A percentile compares a stretch with the other conserved stretches of the same genome.
Conservation (phyloP, 192 early-diverging fungal genomes). For the Coemansia sp. region DNA sequence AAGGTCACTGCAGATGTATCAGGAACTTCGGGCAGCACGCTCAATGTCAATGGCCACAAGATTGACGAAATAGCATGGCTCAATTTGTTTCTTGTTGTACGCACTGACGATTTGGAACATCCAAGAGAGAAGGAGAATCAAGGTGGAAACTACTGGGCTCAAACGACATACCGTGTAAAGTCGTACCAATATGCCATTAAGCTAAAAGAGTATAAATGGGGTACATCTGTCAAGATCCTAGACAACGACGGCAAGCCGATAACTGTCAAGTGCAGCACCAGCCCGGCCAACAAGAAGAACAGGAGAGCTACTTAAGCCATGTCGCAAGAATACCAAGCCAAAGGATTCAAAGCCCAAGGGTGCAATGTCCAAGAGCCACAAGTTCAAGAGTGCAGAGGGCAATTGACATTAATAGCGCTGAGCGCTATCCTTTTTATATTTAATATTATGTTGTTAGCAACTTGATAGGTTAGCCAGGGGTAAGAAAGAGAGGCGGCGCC, state of each 20-base stretch:
- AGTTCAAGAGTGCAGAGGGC: background rate
- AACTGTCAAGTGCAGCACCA: constrained; percentile 12
- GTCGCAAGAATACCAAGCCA: no score
- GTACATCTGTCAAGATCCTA: constrained; percentile 32
- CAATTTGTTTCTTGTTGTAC: constrained; percentile 48
- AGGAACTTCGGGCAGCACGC: constrained; percentile 35
- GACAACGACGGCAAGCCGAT: constrained; percentile 33
- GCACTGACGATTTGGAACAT: constrained; percentile 42
- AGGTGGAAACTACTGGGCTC: constrained; percentile 50
- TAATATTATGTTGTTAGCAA: no score
- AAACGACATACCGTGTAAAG: constrained; percentile 49
- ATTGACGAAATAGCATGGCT: constrained; percentile 57
- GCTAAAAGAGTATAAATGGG: constrained; percentile 34
- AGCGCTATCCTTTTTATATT: background rate
- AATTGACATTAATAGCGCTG: background rate
- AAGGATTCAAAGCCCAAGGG: no score
- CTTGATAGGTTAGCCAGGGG: no score
- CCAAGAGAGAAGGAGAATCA: constrained; percentile 39
- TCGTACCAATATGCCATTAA: constrained; percentile 51
- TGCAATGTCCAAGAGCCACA: background rate
- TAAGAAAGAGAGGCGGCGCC: no score
- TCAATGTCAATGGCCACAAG: constrained; percentile 34
- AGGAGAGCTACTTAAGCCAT: no score
- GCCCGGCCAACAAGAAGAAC: background rate
- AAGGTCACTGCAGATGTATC: constrained; percentile 22